Conservation (phyloP, 2,329 filamentous ascomycete species). For the Neurospora crassa region DNA sequence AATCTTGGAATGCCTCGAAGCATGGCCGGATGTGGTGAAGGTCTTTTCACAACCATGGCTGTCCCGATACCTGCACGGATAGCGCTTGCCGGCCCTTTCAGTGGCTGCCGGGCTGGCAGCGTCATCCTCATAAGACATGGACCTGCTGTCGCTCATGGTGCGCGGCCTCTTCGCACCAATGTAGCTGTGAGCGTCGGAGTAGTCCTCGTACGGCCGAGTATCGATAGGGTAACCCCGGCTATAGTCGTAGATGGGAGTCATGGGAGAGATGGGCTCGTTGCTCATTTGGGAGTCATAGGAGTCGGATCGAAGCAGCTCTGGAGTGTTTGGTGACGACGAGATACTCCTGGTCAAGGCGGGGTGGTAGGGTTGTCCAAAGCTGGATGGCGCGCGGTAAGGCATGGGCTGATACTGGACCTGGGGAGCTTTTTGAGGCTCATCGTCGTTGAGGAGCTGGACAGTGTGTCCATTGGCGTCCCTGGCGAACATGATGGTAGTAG, state of each 20-base stretch:
- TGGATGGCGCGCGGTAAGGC: conserved; percentile 19
- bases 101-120: conserved; percentile 27
- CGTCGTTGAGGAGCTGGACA: conserved; percentile 52
- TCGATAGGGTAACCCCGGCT: conserved; percentile 8
- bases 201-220: conserved; percentile 26
- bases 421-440: conserved; percentile 23
- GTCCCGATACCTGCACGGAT: conserved; percentile 65
- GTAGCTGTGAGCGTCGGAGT: conserved; percentile 21
- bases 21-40: conserved; percentile 77
- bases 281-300: conserved; percentile 53
- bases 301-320: conserved; percentile 49
- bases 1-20: conserved; percentile 77
- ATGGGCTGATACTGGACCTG: conserved; percentile 19
- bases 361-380: conserved; percentile 19
- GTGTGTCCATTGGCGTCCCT: conserved; percentile 46
- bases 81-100: conserved; percentile 52
- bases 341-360: conserved; percentile 26
- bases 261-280: conserved; percentile 43
- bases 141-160: conserved; percentile 34
- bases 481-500: conserved; percentile 37
- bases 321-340: conserved; percentile 41
- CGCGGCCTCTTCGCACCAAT: conserved; percentile 30
- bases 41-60: conserved; percentile 65
- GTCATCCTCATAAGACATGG: conserved; percentile 43
- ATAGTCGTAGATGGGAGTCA: conserved; percentile 39